Conservation (phyloP, 345 rosid species). For the Eutrema japonicum region DNA sequence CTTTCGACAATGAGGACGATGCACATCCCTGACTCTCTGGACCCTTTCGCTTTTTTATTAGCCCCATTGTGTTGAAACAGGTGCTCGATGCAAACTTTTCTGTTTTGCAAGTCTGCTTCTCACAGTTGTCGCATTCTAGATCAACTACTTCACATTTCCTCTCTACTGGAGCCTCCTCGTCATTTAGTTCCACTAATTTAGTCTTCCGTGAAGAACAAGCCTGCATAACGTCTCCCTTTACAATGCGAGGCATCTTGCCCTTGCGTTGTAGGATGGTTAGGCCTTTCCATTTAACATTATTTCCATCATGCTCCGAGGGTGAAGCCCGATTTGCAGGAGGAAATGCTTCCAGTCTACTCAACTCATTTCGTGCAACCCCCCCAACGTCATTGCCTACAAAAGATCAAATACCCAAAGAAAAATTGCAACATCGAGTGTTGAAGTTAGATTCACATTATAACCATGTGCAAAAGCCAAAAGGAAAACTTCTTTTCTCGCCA, state of each 20-base stretch:
- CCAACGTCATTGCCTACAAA: slow-evolving; percentile 37
- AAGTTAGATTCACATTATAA: slow-evolving; percentile 29
- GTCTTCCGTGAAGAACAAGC: slow-evolving; percentile 39
- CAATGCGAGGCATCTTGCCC: slow-evolving; percentile 40
- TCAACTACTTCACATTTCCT: slow-evolving; percentile 62
- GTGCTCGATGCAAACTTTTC: slow-evolving; percentile 42
- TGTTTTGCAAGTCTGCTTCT: slow-evolving; percentile 29
- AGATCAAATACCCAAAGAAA: slow-evolving; percentile 12
- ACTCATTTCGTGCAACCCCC: slow-evolving; percentile 21
- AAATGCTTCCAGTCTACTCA: slow-evolving; percentile 51
- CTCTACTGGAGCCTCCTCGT: slow-evolving; percentile 45
- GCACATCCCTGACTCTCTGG: slow-evolving; percentile 44
- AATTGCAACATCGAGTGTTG: slow-evolving; percentile 20
- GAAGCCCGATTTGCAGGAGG: slow-evolving; percentile 81
- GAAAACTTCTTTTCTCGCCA: slow-evolving; percentile 5
- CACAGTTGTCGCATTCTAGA: slow-evolving; percentile 42
- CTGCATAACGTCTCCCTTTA: slow-evolving; percentile 32
- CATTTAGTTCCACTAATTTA: slow-evolving; percentile 41
- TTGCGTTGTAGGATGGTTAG: slow-evolving; percentile 42
- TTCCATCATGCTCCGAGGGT: slow-evolving; percentile 50
- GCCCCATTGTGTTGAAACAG: slow-evolving; percentile 38
- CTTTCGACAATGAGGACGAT: slow-evolving; percentile 43
- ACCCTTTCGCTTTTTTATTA: slow-evolving; percentile 47
- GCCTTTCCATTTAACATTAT: slow-evolving; percentile 49
- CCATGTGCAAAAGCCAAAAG: slow-evolving; percentile 20